Evolutionary conservation across 208 protist genomes (phyloP).

Genomic region (Trypanosoma cruzi): DNA sequence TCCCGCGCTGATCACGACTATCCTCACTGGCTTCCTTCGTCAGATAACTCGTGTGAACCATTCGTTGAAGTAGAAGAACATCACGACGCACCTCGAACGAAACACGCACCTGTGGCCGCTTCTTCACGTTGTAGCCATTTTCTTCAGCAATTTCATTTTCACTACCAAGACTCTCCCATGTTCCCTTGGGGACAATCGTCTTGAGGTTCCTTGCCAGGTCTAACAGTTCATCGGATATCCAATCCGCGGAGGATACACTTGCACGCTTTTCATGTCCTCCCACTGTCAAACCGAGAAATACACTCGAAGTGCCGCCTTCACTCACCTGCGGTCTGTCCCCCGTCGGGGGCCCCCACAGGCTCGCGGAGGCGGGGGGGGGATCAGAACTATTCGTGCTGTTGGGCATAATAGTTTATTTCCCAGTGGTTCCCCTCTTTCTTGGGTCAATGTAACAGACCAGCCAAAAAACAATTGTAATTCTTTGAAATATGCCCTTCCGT

Average conservation of each 20-base stretch:
- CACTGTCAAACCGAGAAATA: neutral
- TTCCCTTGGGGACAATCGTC: constrained; percentile 68
- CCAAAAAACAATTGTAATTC: too few relatives aligned
- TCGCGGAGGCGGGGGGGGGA: neutral
- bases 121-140: constrained; percentile 42
- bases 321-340: neutral
- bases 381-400: neutral
- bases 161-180: constrained; percentile 78
- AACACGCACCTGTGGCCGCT: constrained; percentile 63
- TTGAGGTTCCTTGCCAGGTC: constrained; percentile 51
- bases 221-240: constrained; percentile 66
- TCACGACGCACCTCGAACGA: constrained; percentile 71
- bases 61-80: constrained; percentile 61
- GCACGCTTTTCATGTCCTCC: neutral
- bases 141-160: constrained; percentile 80
- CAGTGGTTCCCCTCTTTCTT: too few relatives aligned
- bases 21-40: constrained; percentile 90
- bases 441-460: too few relatives aligned
- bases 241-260: constrained; percentile 22
- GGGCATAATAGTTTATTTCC: neutral
- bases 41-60: constrained; percentile 51
- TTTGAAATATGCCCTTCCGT: too few relatives aligned
- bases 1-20: constrained; percentile 76
- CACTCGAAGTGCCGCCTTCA: neutral
- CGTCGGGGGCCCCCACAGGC: neutral